phyloP scores from a whole-genome alignment of 768 basidiomycete species.

The Xerocomellus chrysenteron region DNA sequence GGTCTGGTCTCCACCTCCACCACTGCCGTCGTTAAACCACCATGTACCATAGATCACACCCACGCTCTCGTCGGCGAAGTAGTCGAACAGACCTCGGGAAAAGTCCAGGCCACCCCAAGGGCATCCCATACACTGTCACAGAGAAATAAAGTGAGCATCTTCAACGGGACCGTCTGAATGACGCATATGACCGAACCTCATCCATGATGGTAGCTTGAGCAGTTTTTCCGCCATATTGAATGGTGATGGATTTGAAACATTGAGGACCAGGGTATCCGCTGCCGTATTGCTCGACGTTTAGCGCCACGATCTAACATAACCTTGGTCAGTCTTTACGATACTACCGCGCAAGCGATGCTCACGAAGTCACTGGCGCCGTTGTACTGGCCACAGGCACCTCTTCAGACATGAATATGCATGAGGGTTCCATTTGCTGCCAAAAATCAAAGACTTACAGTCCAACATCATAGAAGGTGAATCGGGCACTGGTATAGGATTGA shows the following conservation, averaged over 20 bases:
- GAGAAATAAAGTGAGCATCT: not conserved
- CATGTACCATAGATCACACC: slow-evolving; percentile 66
- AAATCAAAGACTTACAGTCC: slow-evolving; percentile 41
- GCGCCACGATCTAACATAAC: slow-evolving; percentile 48
- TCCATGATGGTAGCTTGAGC: slow-evolving; percentile 61
- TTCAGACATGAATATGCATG: slow-evolving; percentile 23
- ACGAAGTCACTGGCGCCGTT: slow-evolving; percentile 46
- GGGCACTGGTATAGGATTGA: slow-evolving; percentile 30
- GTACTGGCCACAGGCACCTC: slow-evolving; percentile 54
- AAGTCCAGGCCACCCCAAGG: slow-evolving; percentile 67
- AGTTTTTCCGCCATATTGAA: slow-evolving; percentile 60
- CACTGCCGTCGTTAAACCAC: slow-evolving; percentile 48
- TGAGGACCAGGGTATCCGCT: slow-evolving; percentile 59
- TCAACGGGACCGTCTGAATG: not conserved
- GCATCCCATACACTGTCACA: slow-evolving; percentile 61
- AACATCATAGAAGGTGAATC: slow-evolving; percentile 57
- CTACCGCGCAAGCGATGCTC: slow-evolving; percentile 17
- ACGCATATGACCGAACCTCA: slow-evolving; percentile 38
- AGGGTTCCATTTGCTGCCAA: slow-evolving; percentile 3
- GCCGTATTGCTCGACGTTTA: slow-evolving; percentile 56
- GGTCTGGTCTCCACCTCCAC: slow-evolving; percentile 19
- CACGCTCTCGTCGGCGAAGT: slow-evolving; percentile 46
- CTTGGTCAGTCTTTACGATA: slow-evolving; percentile 1
- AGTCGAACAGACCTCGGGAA: slow-evolving; percentile 61
- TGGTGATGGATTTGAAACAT: slow-evolving; percentile 61